Conservation (phyloP, 139 green algal species). For the Spirogloea muscicola region DNA sequence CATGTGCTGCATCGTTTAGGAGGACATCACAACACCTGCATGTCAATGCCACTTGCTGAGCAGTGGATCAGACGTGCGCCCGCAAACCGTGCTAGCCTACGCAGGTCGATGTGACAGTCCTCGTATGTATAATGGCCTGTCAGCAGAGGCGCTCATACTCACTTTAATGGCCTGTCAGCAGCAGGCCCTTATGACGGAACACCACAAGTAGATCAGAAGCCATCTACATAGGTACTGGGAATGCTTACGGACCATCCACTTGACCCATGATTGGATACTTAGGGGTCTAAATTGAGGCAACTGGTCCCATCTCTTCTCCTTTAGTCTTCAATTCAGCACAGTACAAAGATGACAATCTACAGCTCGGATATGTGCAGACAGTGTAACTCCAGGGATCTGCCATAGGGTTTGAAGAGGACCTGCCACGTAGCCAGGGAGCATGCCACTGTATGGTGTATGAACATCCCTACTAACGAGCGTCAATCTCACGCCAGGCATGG, state of each 20-base stretch:
- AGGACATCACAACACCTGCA: slow-evolving; percentile 7
- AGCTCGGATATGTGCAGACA: too few relatives aligned
- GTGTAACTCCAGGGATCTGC: too few relatives aligned
- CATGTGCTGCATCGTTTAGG: too few relatives aligned
- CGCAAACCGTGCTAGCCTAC: slow-evolving; percentile 64
- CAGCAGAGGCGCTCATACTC: neutral
- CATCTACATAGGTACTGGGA: too few relatives aligned
- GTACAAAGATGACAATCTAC: too few relatives aligned
- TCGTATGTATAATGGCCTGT: slow-evolving; percentile 80
- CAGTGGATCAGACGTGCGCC: slow-evolving; percentile 71
- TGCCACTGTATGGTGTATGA: slow-evolving; percentile 93
- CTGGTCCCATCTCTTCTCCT: too few relatives aligned
- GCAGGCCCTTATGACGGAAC: neutral
- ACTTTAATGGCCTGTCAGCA: neutral
- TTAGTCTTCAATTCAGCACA: too few relatives aligned
- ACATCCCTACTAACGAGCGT: slow-evolving; percentile 80
- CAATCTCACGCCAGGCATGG: slow-evolving; percentile 69
- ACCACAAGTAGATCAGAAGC: neutral
- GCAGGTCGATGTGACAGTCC: slow-evolving; percentile 92
- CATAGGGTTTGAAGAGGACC: slow-evolving; percentile 13
- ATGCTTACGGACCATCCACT: too few relatives aligned
- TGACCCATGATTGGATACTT: too few relatives aligned
- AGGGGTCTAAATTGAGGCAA: too few relatives aligned
- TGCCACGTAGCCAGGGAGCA: slow-evolving; percentile 90
- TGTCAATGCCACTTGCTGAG: slow-evolving; percentile 55